A percentile compares a stretch with the other conserved stretches of the same genome.
Evolutionary conservation across 495 filamentous ascomycete genomes (phyloP).

Genomic region (Penicillium pulvis): DNA sequence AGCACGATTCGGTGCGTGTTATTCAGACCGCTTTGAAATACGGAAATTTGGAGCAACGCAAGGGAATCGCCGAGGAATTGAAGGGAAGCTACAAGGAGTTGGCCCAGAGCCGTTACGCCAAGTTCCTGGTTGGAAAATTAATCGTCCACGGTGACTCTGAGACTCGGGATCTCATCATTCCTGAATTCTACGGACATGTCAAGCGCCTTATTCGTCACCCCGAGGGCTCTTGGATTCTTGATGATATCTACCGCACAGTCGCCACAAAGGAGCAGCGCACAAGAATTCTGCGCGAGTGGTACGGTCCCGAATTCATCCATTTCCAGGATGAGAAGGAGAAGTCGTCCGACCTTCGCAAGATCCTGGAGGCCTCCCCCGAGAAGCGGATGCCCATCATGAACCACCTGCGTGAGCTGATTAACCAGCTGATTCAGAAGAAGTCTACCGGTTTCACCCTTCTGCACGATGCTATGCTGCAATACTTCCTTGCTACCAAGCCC

Average conservation of each 20-base stretch:
- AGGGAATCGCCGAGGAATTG: conserved; percentile 83
- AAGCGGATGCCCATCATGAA: conserved; percentile 86
- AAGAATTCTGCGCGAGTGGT: conserved; percentile 89
- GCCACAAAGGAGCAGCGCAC: conserved; percentile 83
- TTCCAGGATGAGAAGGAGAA: conserved; percentile 61
- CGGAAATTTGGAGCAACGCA: conserved; percentile 77
- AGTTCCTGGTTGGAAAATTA: conserved; percentile 94
- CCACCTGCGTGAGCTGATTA: conserved; percentile 80
- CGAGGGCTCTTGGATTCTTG: conserved; percentile 94
- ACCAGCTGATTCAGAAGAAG: conserved; percentile 91
- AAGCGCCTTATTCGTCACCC: conserved; percentile 91
- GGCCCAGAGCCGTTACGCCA: conserved; percentile 92
- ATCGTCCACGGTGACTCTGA: conserved; percentile 85
- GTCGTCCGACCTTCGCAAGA: conserved; percentile 64
- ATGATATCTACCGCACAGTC: conserved; percentile 88
- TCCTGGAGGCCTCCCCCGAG: conserved; percentile 74
- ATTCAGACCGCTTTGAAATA: conserved; percentile 98
- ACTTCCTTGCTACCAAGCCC: conserved; percentile 76
- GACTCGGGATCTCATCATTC: conserved; percentile 81
- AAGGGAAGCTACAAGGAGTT: conserved; percentile 81
- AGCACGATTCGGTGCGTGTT: conserved; percentile 94
- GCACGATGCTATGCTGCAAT: conserved; percentile 97
- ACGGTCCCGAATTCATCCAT: conserved; percentile 88
- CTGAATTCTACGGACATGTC: conserved; percentile 93
- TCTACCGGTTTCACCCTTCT: conserved; percentile 93